Evolutionary conservation across 371 early-diverging fungal species (phyloP), one percentile per base, ranked within the genome.

Genomic region (Mortierella polycephala): DNA sequence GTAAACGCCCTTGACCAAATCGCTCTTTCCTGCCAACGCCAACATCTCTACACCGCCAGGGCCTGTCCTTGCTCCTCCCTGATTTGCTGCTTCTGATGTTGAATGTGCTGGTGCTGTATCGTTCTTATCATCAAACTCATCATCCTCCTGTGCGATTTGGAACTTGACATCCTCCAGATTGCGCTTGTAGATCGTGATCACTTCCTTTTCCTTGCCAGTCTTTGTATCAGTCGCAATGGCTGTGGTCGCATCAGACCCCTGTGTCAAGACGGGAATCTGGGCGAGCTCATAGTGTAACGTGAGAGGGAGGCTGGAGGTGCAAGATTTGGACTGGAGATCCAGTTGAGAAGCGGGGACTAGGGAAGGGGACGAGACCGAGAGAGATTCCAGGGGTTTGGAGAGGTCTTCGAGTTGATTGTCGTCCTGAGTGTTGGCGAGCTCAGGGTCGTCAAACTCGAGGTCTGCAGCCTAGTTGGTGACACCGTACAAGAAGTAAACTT

Each of bases 1-100:
- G 71, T 96, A 97, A 3, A 94, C 93, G 16, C 95, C 95, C 42
- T 87, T 85, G 49, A 96, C 88, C 18, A 97, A 72, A 82, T 97
- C 98, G 46, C 85, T 85, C 53, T 85, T 89, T 16, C 89, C 87
- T n/a, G 85, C 86, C 66, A 75, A 75, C 49, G 84, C 86, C 62
- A 89, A 75, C 87, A 87, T 86, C 21, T 79, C 75, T 0, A 73
- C 65, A 0, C 86, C 82, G 55, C 86, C 80, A 39, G 79, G 75
- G 23, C 80, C 80, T 10, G 58, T 49, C 30, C 30, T 1, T 30
- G 30, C 30, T 30, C 30, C 30, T 4, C 4, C 30, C 30, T 30
- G 30, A 30, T 4, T 4, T 40, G 18, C 57, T 7, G 66, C 68
- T 5, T 46, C 42, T 45, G 57, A 53, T 10, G 71, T 62, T 10